Evolutionary conservation across 78 protist genomes (phyloP).

Genomic region (Guillardia theta): DNA sequence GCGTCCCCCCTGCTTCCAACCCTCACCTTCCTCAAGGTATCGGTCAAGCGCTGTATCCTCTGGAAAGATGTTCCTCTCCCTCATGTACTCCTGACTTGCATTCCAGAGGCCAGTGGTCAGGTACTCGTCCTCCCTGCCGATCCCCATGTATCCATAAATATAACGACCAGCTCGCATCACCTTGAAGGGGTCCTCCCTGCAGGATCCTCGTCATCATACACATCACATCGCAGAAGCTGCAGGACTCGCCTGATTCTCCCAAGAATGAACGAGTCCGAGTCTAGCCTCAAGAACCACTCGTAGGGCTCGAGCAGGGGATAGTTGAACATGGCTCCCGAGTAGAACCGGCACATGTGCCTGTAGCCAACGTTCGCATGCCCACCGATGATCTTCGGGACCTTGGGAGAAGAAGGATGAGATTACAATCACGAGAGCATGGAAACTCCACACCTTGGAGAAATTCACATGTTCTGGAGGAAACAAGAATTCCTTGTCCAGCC

Average conservation of each 20-base stretch:
- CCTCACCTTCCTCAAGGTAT: background rate
- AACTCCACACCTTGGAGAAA: background rate
- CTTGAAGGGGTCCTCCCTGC: background rate
- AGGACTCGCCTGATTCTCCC: background rate
- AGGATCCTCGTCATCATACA: background rate
- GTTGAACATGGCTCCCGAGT: background rate
- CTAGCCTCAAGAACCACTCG: background rate
- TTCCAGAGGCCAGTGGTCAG: background rate
- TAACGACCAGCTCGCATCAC: background rate
- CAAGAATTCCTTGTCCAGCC: background rate
- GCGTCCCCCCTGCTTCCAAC: background rate
- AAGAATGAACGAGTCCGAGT: background rate
- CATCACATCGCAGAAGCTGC: background rate
- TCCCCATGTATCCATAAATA: background rate
- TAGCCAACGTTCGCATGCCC: background rate
- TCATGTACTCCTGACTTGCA: background rate
- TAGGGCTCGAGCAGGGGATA: background rate
- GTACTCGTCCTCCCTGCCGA: background rate
- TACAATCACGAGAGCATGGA: too few species aligned
- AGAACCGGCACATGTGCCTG: constrained; percentile 1
- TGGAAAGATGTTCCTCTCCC: background rate
- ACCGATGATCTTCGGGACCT: background rate
- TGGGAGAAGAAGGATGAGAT: too few species aligned
- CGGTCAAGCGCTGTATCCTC: background rate
- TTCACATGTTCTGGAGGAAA: background rate